Evolutionary conservation across 2,329 filamentous ascomycete genomes (phyloP), one percentile per base, ranked within the genome.

Genomic region (Colletotrichum lentis): DNA sequence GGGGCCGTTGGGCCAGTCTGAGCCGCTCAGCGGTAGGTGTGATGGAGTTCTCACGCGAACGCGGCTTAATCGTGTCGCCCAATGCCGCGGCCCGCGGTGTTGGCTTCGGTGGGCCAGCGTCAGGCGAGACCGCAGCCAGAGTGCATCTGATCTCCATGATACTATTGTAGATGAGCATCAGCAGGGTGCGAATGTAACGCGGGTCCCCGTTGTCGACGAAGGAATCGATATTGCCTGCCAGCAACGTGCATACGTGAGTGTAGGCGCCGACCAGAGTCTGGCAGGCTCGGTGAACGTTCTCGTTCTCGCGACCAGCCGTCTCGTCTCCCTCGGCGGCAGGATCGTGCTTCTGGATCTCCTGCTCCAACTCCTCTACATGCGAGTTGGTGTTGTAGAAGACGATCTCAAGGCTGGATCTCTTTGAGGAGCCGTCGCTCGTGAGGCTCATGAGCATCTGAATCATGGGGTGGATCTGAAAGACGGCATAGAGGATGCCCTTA

Each of bases 301-400:
- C 88, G 73, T 89, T 90, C 62, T 88, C 87, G 22, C 84, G 80
- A 16, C 80, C 79, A 3, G 80, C 78, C 46, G 81, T 79, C 49
- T 82, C 82, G 11, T 86, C 85, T 27, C 81, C 80, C 18, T 85
- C 84, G 0, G 82, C 78, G 5, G 82, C 79, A 20, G 78, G 78
- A 59, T 89, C 86, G 67, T 89, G 86, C 69, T 84, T 86, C 73
- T 89, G 86, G 22, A 91, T 87, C 72, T 90, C 87, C 69, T 86
- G 84, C 73, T 90, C 88, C 8, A 90, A 78, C 73, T 90, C 86
- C 74, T 89, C 86, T 3, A 91, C 87, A 69, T 90, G 88, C 1
- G 84, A 86, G 68, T 87, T 88, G 12, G 88, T 90, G 74, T 90
- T 90, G 77, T 90, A 90, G 69, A 90, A 88, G 35, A 90, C 87